Base-by-base conservation (phyloP, 176 grass and related monocot species). In the Zoysia japonica region DNA sequence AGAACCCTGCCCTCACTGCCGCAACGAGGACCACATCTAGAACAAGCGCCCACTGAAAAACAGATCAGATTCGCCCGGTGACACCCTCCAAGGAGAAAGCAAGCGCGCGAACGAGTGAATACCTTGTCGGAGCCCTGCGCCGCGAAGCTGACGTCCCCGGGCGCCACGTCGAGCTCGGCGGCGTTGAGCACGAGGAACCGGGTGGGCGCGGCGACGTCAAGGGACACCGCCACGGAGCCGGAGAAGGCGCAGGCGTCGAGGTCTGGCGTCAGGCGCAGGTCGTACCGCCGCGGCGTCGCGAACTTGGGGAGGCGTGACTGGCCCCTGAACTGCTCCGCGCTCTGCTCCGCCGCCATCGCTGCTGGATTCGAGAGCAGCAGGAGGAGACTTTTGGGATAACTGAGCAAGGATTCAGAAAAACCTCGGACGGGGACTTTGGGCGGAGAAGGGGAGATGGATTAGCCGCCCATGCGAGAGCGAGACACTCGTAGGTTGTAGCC, bases 181-280 rank as follows among this genome's bases (percentile, higher is more conserved):
- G 95, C 92, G 71, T 98, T 94, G 80, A 98, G 89, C 67, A 94
- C 92, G 53, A 98, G 84, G 85, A 94, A 89, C 5, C 77, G 80
- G 35, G 92, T 98, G 36, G 81, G 63, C 44, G 70, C 78, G 43
- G 78, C 5, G 42, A 98, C 88, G 66, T 54, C 85, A 50, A 98
- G 49, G 35, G 41, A 7, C 75, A 94, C 79, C 48, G 41, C 81
- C 14, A 90, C 89, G 8, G 74, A 45, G 52, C 95, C 95, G 12
- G 86, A 11, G 81, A 98, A 98, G 71, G 47, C 70, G 88, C 90
- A 92, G 17, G 90, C 55, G 62, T 64, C 85, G 84, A 98, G 95
- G 71, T 98, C 92, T 13, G 92, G 90, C 28, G 77, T 73, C 36
- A 98, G 90, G 47, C 71, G 75, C 83, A 98, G 90, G 81, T 98